Base-by-base conservation (phyloP, 192 early-diverging fungal species). In the Haplosporangium gracile region DNA sequence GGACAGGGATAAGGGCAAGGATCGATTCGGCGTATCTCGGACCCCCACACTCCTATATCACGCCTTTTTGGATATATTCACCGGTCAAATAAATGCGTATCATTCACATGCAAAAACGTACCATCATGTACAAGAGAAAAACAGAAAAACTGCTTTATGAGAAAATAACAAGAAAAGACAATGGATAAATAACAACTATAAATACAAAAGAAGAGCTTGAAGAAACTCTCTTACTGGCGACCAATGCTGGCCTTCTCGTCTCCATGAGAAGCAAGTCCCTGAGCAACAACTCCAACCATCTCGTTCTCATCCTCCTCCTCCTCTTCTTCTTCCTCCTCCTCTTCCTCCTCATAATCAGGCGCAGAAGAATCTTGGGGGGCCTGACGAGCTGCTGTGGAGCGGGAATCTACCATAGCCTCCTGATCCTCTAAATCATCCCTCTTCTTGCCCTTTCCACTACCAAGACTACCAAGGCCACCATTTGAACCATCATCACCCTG, bases 381-480 rank as follows among this genome's bases (percentile, higher is more conserved):
- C 1, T 72, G 36, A 2, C 29, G 60, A 32, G 26, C 60, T 0
- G 29, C 29, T 4, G 60, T 10, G 0, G n/a, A 29, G 34, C 55
- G 74, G 18, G 74, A 49, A 34, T 77, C 51, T 84, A 85, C 60
- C 78, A 86, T 86, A 36, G 79, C 79, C n/a, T 86, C 84, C 29
- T 70, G 84, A 42, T 86, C 84, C 22, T 78, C 78, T 36, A 78
- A 40, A 81, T 81, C 74, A 16, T 71, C 42, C 24, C 22, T 32
- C 10, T 65, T 65, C 60, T 65, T 65, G 1, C 60, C 22, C 11
- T 26, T 16, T 1, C 16, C 26, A 22, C 18, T 53, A 53, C 15
- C 29, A 39, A n/a, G n/a, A 22, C 18, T 53, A 53, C 15, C 70
- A 11, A 7, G 42, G 22, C 53, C 74, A 34, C 47, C 77, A 38